Evolutionary conservation across 1,284 basidiomycete genomes (phyloP).

Genomic region (Meira miltonrushii): DNA sequence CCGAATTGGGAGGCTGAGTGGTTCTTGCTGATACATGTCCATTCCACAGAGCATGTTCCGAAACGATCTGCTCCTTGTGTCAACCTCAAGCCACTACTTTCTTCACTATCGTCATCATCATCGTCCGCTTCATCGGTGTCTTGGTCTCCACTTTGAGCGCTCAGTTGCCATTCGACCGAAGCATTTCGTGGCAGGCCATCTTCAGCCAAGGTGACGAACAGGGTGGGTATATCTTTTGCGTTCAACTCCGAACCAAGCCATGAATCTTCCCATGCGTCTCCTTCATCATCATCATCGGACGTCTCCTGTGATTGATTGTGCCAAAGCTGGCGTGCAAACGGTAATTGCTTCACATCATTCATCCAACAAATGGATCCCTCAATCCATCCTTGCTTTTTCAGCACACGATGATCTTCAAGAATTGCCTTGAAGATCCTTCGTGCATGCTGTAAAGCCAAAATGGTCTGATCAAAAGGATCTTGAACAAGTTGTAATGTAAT

Average conservation of each 20-base stretch:
- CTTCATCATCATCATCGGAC: constrained; percentile 15
- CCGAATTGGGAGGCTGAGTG: too few species aligned
- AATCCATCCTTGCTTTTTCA: constrained; percentile 23
- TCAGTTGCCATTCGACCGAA: constrained; percentile 46
- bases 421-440: constrained; percentile 60
- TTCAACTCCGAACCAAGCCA: constrained; percentile 13
- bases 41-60: not conserved
- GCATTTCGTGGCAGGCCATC: constrained; percentile 32
- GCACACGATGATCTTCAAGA: constrained; percentile 19
- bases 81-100: not conserved
- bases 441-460: constrained; percentile 75
- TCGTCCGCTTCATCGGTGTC: constrained; percentile 18
- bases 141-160: constrained; percentile 31
- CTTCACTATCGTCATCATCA: constrained; percentile 26
- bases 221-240: constrained; percentile 22
- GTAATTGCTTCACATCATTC: constrained; percentile 9
- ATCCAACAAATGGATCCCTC: constrained; percentile 52
- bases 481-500: constrained; percentile 64
- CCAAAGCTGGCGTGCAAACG: constrained; percentile 9
- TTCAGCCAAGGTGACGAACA: constrained; percentile 24
- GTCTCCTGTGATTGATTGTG: constrained; percentile 8
- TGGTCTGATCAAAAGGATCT: constrained; percentile 60
- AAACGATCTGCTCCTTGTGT: not conserved
- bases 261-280: not conserved
- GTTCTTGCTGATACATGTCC: not conserved